A percentile compares a stretch with the other conserved stretches of the same genome.
phyloP scores from a whole-genome alignment of 2,329 filamentous ascomycete genomes.

The Triangularia verruculosa region DNA sequence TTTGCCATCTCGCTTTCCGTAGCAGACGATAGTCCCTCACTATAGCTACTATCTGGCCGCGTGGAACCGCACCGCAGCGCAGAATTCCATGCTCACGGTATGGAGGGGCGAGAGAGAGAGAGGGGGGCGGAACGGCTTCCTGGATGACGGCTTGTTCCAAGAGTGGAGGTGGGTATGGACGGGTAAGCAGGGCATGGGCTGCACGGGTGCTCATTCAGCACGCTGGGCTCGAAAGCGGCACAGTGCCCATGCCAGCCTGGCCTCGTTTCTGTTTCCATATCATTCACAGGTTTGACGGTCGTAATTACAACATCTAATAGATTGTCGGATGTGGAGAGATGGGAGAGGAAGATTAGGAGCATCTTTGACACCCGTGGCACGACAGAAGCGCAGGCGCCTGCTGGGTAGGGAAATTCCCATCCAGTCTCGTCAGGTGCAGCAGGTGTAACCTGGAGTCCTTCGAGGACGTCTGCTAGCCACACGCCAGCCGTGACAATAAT shows the following conservation, averaged over 20 bases:
- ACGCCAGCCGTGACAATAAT: neutral
- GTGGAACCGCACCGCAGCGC: conserved; percentile 2
- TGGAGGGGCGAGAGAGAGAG: conserved; percentile 9
- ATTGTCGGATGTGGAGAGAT: neutral
- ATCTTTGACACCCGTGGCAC: neutral
- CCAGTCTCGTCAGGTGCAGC: neutral
- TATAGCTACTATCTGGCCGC: neutral
- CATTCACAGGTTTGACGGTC: neutral
- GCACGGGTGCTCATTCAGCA: conserved; percentile 12
- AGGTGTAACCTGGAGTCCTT: neutral
- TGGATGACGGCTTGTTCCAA: conserved; percentile 15
- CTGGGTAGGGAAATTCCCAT: neutral
- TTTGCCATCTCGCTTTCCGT: neutral
- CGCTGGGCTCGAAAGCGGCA: neutral
- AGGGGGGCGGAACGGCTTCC: conserved; percentile 20
- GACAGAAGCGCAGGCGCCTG: neutral
- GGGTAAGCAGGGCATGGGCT: conserved; percentile 9
- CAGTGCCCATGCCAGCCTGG: neutral
- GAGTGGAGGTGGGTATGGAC: neutral
- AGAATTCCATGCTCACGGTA: neutral
- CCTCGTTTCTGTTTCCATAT: neutral
- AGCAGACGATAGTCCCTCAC: neutral
- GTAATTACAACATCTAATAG: neutral
- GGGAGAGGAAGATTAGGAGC: neutral
- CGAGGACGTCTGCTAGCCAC: neutral